Evolutionary conservation across 768 basidiomycete species (phyloP).

Genomic region (Podaxis carcinomalis): DNA sequence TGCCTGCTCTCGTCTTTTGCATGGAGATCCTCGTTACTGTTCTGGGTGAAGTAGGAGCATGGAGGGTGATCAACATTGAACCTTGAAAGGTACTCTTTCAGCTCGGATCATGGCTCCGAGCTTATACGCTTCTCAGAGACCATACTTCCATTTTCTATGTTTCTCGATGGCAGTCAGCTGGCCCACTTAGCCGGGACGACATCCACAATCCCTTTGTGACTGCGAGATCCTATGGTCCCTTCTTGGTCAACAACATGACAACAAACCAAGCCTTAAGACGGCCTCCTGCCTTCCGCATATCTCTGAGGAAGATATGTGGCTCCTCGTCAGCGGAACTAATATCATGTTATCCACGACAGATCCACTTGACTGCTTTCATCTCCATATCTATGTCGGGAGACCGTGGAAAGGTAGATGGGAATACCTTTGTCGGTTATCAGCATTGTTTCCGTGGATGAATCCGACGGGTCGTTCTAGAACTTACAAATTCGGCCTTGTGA

Average conservation of each 20-base stretch:
- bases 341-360: not conserved
- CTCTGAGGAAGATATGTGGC: not conserved
- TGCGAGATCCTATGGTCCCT: not conserved
- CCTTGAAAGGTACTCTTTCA: not conserved
- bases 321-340: slow-evolving; percentile 1
- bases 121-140: not conserved
- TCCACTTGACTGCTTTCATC: not conserved
- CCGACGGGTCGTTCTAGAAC: not conserved
- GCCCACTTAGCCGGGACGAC: not conserved
- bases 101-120: not conserved
- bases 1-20: not conserved
- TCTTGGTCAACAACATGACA: not conserved
- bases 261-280: not conserved
- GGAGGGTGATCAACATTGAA: not conserved
- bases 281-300: not conserved
- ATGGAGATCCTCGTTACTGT: not conserved
- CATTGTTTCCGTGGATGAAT: not conserved
- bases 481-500: slow-evolving; percentile 7
- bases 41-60: not conserved
- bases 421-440: slow-evolving; percentile 7
- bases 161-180: not conserved
- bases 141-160: not conserved
- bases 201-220: not conserved
- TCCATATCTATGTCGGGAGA: not conserved
- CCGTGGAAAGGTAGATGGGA: not conserved